A percentile compares a stretch with the other conserved stretches of the same genome.
These are phyloP conservation scores for Chalara sp. DNA, from an alignment of 2,329 filamentous ascomycete genomes.

Conservation along the genomic window DNA sequence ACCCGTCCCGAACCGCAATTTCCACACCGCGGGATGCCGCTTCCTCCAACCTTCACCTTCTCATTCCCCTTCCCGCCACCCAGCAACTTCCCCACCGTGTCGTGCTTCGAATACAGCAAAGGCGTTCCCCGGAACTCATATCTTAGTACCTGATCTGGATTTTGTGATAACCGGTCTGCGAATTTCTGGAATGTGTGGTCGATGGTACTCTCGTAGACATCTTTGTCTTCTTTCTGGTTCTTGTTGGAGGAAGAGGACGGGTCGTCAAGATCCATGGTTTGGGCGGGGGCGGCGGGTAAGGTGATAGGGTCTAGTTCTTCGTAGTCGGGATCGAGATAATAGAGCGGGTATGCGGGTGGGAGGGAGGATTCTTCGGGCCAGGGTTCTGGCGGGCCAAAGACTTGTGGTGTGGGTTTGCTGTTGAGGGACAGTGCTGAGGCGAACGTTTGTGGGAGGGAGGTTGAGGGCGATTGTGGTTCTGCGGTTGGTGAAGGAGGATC, in stretches of 20 bases:
- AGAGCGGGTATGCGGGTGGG: conserved; percentile 65
- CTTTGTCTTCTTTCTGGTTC: conserved; percentile 54
- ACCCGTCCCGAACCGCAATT: conserved; percentile 69
- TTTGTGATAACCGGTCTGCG: conserved; percentile 69
- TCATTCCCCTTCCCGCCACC: conserved; percentile 8
- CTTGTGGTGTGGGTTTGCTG: conserved; percentile 30
- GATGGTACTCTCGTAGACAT: conserved; percentile 66
- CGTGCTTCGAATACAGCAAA: conserved; percentile 73
- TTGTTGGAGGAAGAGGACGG: conserved; percentile 21
- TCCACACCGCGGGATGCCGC: conserved; percentile 64
- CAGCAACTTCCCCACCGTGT: conserved; percentile 65
- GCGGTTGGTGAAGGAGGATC: conserved; percentile 24
- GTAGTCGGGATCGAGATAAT: conserved; percentile 86
- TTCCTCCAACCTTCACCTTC: conserved; percentile 19
- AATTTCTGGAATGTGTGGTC: conserved; percentile 76
- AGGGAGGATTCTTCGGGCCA: conserved; percentile 67
- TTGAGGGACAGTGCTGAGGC: conserved; percentile 73
- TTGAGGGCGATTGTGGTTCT: conserved; percentile 20
- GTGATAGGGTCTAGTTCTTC: conserved; percentile 67
- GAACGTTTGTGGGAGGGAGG: conserved; percentile 53
- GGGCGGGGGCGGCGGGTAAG: conserved; percentile 41
- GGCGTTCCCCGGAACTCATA: conserved; percentile 71
- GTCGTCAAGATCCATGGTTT: conserved; percentile 43
- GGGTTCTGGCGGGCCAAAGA: conserved; percentile 48
- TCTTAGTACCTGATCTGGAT: conserved; percentile 74